Base-by-base conservation (phyloP, 2,329 filamentous ascomycete species). In the Triangularia setosa region DNA sequence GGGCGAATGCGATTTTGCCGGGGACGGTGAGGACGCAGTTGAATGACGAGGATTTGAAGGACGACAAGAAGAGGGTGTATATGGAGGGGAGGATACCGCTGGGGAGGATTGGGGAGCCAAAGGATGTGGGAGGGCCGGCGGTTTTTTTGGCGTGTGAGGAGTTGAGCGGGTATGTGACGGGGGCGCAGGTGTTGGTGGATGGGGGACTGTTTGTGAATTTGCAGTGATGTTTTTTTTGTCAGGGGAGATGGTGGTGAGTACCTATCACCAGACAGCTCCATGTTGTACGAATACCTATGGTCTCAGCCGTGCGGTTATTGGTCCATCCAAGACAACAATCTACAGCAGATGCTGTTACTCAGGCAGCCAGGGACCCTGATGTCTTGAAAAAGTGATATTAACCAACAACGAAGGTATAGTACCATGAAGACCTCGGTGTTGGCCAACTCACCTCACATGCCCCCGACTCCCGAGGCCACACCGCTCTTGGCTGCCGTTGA, bases 121-220 rank as follows among this genome's bases (percentile, higher is more conserved):
- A 74, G n/a, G 92, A 96, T 80, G 75, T 96, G 74, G 91, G 88
- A 0, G 92, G 93, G 0, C 92, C 92, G 1, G 92, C 92, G 4
- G 88, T 96, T 28, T 96, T 96, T 76, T 79, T 96, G 73, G 92
- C 90, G 0, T 91, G 89, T 72, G 90, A 90, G 65, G 85, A 90
- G 75, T 77, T 96, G 78, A 94, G 89, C 74, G 85, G 85, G 24
- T 95, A 93, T 77, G 90, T 95, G 65, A 94, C 87, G 65, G 92
- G 92, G 0, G 89, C 92, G 16, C 91, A 95, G 77, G 73, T 97
- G 69, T 76, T 97, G 67, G 93, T 97, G 14, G 93, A 97, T 77
- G 93, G 93, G 11, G 93, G 93, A 0, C 75, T 94, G 67, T 97
- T 95, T 81, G 93, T 96, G 16, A 96, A 96, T 77, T 79, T 96